Evolutionary conservation across 1,284 basidiomycete species (phyloP).

Genomic region (Apiotrichum montevideense): DNA sequence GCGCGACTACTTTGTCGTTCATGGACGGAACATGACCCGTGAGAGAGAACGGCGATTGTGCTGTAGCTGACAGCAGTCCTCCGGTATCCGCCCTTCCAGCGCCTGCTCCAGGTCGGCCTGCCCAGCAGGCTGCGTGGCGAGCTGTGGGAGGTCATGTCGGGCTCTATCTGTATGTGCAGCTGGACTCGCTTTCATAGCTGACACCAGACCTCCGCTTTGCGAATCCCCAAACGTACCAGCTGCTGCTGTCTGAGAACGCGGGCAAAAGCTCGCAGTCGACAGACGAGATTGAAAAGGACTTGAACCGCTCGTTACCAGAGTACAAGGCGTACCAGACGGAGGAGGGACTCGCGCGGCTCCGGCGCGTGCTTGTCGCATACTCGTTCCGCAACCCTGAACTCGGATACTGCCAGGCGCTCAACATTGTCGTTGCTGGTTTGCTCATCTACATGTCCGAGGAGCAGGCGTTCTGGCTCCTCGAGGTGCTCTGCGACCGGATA

Average conservation of each 20-base stretch:
- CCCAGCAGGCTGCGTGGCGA: conserved; percentile 93
- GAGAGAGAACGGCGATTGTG: conserved; percentile 42
- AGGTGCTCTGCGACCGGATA: conserved; percentile 89
- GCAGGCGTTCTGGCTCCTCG: conserved; percentile 95
- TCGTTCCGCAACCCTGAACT: conserved; percentile 94
- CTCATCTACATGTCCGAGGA: conserved; percentile 96
- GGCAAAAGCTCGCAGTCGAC: conserved; percentile 81
- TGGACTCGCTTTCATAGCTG: not conserved
- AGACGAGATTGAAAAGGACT: conserved; percentile 98
- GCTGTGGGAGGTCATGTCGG: conserved; percentile 96
- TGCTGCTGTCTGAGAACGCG: conserved; percentile 69
- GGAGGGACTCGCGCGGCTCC: conserved; percentile 73
- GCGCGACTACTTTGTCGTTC: conserved; percentile 71
- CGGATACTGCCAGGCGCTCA: conserved; percentile 74
- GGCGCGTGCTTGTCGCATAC: conserved; percentile 91
- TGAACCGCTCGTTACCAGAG: conserved; percentile 89
- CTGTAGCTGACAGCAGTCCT: conserved; percentile 54
- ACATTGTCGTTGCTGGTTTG: conserved; percentile 58
- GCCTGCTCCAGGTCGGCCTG: conserved; percentile 92
- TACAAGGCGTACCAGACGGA: conserved; percentile 89
- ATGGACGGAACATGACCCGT: conserved; percentile 44
- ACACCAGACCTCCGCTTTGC: conserved; percentile 65
- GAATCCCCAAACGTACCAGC: conserved; percentile 79
- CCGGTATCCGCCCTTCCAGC: conserved; percentile 92
- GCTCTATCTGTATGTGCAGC: conserved; percentile 61